Conservation (phyloP, 768 basidiomycete species). For the Neoboletus brunneissimus region DNA sequence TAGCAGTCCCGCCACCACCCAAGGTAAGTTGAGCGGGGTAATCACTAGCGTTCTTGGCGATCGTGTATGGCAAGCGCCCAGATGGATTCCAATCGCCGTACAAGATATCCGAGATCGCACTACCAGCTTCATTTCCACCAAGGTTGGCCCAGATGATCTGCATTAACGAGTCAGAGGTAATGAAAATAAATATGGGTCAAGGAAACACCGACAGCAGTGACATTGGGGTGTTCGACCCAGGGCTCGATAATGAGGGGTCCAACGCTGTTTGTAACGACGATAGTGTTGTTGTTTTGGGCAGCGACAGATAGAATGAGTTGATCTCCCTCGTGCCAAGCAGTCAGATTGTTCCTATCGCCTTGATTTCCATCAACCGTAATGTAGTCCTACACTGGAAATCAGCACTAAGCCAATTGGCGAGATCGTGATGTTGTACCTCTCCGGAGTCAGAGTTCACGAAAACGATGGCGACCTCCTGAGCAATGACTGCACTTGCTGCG, state of each 20-base stretch:
- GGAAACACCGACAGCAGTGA: constrained; percentile 55
- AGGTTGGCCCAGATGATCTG: constrained; percentile 50
- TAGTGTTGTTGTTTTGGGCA: constrained; percentile 66
- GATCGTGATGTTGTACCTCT: constrained; percentile 42
- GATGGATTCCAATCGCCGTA: constrained; percentile 77
- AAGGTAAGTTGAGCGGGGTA: constrained; percentile 44
- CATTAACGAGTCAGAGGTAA: constrained; percentile 17
- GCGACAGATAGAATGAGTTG: constrained; percentile 55
- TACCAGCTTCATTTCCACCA: constrained; percentile 76
- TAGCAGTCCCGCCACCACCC: constrained; percentile 27
- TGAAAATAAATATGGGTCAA: constrained; percentile 18
- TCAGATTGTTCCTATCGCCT: constrained; percentile 38
- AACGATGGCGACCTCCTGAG: constrained; percentile 67
- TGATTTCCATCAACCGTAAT: constrained; percentile 56
- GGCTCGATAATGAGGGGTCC: constrained; percentile 66
- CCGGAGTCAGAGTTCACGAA: constrained; percentile 84
- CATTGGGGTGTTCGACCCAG: constrained; percentile 76
- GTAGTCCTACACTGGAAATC: constrained; percentile 38
- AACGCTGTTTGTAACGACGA: constrained; percentile 78
- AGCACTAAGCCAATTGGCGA: background rate
- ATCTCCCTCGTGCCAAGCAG: constrained; percentile 38
- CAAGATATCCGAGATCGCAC: constrained; percentile 71
- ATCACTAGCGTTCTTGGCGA: constrained; percentile 56
- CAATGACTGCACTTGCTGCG: constrained; percentile 47
- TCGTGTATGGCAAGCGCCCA: constrained; percentile 69